A percentile compares a stretch with the other conserved stretches of the same genome.
These are phyloP conservation scores for Wakefieldia striispora DNA, from an alignment of 768 basidiomycete genomes.

Conservation along the genomic window DNA sequence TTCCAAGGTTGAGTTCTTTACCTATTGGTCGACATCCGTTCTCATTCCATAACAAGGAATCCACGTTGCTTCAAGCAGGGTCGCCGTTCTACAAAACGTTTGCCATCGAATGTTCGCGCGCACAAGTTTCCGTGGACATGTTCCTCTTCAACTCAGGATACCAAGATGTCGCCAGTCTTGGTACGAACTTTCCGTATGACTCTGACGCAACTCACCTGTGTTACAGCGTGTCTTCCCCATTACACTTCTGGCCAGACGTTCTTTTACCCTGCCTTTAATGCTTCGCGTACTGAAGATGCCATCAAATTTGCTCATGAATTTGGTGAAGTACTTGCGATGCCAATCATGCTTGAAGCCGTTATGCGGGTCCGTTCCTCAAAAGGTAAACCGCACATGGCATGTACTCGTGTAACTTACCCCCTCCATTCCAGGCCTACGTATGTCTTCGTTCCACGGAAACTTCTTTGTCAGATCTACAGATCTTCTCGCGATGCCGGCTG, in stretches of 20 bases:
- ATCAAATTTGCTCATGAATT: slow-evolving; percentile 99
- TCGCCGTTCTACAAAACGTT: slow-evolving; percentile 98
- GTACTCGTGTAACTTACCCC: not conserved
- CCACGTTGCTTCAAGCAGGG: slow-evolving; percentile 87
- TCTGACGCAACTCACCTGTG: not conserved
- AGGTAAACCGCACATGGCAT: slow-evolving; percentile 44
- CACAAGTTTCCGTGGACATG: slow-evolving; percentile 98
- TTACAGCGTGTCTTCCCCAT: slow-evolving; percentile 82
- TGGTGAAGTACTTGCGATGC: slow-evolving; percentile 87
- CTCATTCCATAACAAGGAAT: slow-evolving; percentile 57
- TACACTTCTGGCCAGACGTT: slow-evolving; percentile 98
- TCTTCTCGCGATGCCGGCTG: slow-evolving; percentile 91
- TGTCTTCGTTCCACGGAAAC: slow-evolving; percentile 98
- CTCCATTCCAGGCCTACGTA: slow-evolving; percentile 66
- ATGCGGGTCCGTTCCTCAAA: slow-evolving; percentile 98
- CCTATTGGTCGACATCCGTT: not conserved
- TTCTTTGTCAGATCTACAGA: slow-evolving; percentile 98
- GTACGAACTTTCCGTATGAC: slow-evolving; percentile 36
- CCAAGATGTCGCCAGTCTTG: slow-evolving; percentile 92
- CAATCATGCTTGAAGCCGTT: slow-evolving; percentile 94
- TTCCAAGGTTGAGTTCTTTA: slow-evolving; percentile 58
- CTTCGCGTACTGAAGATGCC: slow-evolving; percentile 90
- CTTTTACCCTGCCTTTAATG: slow-evolving; percentile 98
- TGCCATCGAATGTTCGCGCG: slow-evolving; percentile 96
- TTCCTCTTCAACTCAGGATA: slow-evolving; percentile 94